These are phyloP conservation scores for Fusarium compactum DNA, from an alignment of 2,329 filamentous ascomycete genomes.

Conservation along the genomic window DNA sequence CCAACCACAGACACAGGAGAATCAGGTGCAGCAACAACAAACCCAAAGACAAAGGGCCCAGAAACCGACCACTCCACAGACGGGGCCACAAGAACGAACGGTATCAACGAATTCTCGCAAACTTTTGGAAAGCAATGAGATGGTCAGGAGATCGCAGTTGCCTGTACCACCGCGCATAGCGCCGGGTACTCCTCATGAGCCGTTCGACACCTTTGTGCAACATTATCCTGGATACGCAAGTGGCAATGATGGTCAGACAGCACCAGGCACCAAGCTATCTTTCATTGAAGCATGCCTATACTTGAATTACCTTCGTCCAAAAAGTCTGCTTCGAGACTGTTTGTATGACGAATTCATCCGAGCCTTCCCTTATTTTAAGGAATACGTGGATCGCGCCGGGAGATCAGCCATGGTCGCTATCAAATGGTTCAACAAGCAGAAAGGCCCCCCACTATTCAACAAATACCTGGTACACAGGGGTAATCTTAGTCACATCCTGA, in stretches of 20 bases:
- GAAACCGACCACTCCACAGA: not conserved
- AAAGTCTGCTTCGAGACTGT: slow-evolving; percentile 54
- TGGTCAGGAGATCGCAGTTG: not conserved
- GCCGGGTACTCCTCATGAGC: slow-evolving; percentile 33
- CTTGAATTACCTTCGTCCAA: slow-evolving; percentile 54
- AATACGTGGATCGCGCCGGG: slow-evolving; percentile 53
- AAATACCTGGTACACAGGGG: slow-evolving; percentile 51
- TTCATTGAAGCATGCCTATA: slow-evolving; percentile 62
- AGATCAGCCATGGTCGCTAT: slow-evolving; percentile 53
- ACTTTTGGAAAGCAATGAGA: not conserved
- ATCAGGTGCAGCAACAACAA: not conserved
- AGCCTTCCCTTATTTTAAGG: slow-evolving; percentile 58
- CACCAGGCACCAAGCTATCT: slow-evolving; percentile 51
- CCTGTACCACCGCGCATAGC: slow-evolving; percentile 8
- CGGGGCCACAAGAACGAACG: not conserved
- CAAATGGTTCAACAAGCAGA: slow-evolving; percentile 56
- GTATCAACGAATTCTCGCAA: not conserved
- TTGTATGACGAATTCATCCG: slow-evolving; percentile 67
- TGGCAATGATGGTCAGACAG: slow-evolving; percentile 46
- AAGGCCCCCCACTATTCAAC: slow-evolving; percentile 40
- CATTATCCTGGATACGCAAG: slow-evolving; percentile 60
- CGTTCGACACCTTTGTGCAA: slow-evolving; percentile 55
- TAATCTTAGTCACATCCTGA: slow-evolving; percentile 53
- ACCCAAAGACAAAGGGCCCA: not conserved
- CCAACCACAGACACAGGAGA: not conserved